A percentile compares a stretch with the other conserved stretches of the same genome.
Conservation (phyloP, 23 red algal species). For the Gracilariopsis chorda region DNA sequence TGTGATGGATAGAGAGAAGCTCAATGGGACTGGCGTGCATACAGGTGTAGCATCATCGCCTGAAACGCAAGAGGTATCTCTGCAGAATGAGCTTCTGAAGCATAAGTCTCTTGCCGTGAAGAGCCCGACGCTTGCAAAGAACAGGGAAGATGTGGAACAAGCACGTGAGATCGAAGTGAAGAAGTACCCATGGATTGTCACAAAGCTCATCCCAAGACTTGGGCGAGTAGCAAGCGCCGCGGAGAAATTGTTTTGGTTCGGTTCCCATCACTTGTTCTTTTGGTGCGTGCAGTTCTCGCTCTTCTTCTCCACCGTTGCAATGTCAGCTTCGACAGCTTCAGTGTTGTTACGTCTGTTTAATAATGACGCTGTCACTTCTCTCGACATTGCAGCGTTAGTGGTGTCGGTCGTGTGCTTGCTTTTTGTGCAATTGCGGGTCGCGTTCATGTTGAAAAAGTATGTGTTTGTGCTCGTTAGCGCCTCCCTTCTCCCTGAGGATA, state of each 20-base stretch:
- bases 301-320: slow-evolving; percentile 50
- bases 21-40: neutral
- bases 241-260: slow-evolving; percentile 71
- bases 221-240: slow-evolving; percentile 30
- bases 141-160: neutral
- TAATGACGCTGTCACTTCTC: neutral
- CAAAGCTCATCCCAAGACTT: slow-evolving; percentile 49
- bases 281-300: slow-evolving; percentile 68
- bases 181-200: slow-evolving; percentile 41
- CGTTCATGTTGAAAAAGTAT: slow-evolving; percentile 39
- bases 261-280: slow-evolving; percentile 59
- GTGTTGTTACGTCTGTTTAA: neutral
- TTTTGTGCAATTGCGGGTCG: slow-evolving; percentile 43
- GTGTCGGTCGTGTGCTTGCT: slow-evolving; percentile 18
- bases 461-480: slow-evolving; percentile 52
- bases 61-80: neutral
- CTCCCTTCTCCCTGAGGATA: slow-evolving; percentile 22
- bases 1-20: neutral
- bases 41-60: neutral
- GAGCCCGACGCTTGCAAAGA: slow-evolving; percentile 1
- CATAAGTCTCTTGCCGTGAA: neutral
- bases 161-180: neutral
- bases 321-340: slow-evolving; percentile 21
- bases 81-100: neutral
- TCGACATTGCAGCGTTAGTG: slow-evolving; percentile 25